These are phyloP conservation scores for Ajuga chamaepitys DNA, from an alignment of 257 asterid species.

Conservation along the genomic window DNA sequence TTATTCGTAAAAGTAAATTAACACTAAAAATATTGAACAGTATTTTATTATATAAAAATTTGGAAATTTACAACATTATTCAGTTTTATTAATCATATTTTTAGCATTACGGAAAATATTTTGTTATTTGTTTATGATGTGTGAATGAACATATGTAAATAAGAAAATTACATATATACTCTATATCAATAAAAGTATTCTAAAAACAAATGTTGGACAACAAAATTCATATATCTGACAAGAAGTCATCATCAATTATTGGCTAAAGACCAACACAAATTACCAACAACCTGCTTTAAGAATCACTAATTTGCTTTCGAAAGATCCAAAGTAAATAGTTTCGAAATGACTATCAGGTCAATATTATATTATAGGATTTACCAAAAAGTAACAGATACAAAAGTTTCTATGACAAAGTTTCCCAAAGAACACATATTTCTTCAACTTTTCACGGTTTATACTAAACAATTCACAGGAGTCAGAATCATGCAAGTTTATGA, in stretches of 20 bases:
- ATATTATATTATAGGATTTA: neutral
- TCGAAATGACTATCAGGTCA: neutral
- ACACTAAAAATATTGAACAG: too few relatives aligned
- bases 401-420: neutral
- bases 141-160: too few relatives aligned
- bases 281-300: neutral
- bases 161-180: too few relatives aligned
- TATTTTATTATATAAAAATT: too few relatives aligned
- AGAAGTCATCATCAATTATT: neutral
- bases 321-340: neutral
- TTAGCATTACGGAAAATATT: too few relatives aligned
- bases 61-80: too few relatives aligned
- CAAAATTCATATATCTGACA: too few relatives aligned
- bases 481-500: neutral
- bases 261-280: neutral
- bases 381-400: neutral
- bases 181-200: too few relatives aligned
- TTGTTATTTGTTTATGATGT: too few relatives aligned
- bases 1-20: too few relatives aligned
- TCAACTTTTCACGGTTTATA: neutral
- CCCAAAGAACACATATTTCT: neutral
- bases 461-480: neutral
- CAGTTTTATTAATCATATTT: too few relatives aligned
- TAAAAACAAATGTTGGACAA: too few relatives aligned
- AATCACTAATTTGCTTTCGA: neutral